These are phyloP conservation scores for Dipodascus geniculatus DNA, from an alignment of 805 yeast genomes.

Conservation along the genomic window DNA sequence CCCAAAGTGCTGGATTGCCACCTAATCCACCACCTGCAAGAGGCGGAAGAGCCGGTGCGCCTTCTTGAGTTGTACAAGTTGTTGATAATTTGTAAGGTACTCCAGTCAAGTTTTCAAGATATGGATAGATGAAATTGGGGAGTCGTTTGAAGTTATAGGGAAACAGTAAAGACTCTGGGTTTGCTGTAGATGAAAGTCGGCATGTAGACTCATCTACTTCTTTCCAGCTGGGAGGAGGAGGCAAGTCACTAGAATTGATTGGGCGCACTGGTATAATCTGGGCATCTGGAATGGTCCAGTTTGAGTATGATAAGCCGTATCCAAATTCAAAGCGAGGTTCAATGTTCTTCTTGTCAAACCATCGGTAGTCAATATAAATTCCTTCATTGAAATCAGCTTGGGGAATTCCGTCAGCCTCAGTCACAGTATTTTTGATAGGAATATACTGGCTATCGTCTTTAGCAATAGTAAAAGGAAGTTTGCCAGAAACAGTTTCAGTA, in stretches of 20 bases:
- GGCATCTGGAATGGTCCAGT: conserved; percentile 27
- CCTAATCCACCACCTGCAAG: conserved; percentile 40
- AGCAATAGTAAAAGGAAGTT: conserved; percentile 53
- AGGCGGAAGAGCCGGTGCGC: conserved; percentile 18
- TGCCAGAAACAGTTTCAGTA: conserved; percentile 50
- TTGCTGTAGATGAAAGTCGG: background rate
- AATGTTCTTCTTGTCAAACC: conserved; percentile 44
- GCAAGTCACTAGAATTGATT: conserved; percentile 32
- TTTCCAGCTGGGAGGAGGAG: conserved; percentile 30
- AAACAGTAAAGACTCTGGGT: conserved; percentile 35
- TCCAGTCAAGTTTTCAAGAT: conserved; percentile 20
- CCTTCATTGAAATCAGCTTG: conserved; percentile 30
- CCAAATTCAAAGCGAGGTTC: conserved; percentile 53
- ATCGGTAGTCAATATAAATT: conserved; percentile 42
- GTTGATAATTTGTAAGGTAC: background rate
- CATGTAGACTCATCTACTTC: conserved; percentile 17
- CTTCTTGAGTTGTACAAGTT: conserved; percentile 10
- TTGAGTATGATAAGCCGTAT: conserved; percentile 46
- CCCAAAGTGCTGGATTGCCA: conserved; percentile 53
- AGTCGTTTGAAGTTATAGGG: conserved; percentile 43
- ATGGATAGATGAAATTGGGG: conserved; percentile 48
- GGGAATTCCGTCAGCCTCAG: conserved; percentile 26
- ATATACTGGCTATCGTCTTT: conserved; percentile 36
- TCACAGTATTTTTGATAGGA: background rate
- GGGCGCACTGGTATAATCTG: conserved; percentile 34